A percentile compares a stretch with the other conserved stretches of the same genome.
Evolutionary conservation across 2,329 filamentous ascomycete species (phyloP).

Genomic region (Beauveria medogensis): DNA sequence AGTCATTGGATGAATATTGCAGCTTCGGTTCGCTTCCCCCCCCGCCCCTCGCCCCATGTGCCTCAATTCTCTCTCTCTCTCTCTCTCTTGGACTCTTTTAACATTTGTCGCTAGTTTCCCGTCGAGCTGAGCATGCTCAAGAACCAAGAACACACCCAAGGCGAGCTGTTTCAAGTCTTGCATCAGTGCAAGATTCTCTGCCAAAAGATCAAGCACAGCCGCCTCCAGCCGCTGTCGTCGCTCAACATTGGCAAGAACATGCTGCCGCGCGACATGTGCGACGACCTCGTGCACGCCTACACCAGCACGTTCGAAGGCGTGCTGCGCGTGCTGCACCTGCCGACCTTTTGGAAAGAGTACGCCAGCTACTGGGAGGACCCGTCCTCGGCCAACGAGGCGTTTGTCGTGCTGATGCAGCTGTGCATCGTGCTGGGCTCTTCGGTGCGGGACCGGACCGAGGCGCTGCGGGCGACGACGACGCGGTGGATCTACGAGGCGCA

Average conservation of each 20-base stretch:
- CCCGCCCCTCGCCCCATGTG: not conserved
- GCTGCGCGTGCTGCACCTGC: conserved; percentile 49
- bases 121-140: conserved; percentile 20
- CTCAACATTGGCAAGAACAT: conserved; percentile 31
- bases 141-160: conserved; percentile 19
- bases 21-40: conserved; percentile 25
- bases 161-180: conserved; percentile 25
- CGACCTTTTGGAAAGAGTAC: conserved; percentile 48
- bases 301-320: conserved; percentile 48
- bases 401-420: conserved; percentile 46
- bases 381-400: conserved; percentile 29
- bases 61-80: not conserved
- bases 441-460: conserved; percentile 37
- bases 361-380: conserved; percentile 39
- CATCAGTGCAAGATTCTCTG: conserved; percentile 33
- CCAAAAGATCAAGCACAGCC: conserved; percentile 33
- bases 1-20: conserved; percentile 43
- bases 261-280: conserved; percentile 33
- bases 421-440: conserved; percentile 43
- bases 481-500: conserved; percentile 47
- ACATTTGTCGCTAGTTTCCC: conserved; percentile 20
- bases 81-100: not conserved
- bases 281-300: conserved; percentile 45
- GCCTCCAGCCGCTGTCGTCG: conserved; percentile 27
- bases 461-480: conserved; percentile 33